These are phyloP conservation scores for Pythium aquatile DNA, from an alignment of 352 stramenopile species.

Conservation along the genomic window DNA sequence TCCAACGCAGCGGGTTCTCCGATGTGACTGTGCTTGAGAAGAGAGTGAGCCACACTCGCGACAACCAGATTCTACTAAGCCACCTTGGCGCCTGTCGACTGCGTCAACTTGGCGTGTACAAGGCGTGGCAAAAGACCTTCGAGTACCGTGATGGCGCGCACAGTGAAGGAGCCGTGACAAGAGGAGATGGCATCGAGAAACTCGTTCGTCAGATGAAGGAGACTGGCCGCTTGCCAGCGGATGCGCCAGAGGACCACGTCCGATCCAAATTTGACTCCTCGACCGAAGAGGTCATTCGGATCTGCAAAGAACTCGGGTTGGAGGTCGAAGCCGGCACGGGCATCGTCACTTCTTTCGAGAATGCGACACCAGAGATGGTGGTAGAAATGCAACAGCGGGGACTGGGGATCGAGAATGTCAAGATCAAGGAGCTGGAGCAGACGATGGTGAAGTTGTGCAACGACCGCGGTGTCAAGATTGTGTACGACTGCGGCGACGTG, in stretches of 20 bases:
- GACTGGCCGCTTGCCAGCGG: conserved; percentile 8
- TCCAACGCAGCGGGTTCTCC: conserved; percentile 20
- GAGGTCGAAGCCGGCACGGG: conserved; percentile 14
- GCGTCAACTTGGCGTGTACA: conserved; percentile 28
- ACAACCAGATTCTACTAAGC: conserved; percentile 28
- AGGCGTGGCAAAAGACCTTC: conserved; percentile 15
- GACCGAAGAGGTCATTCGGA: conserved; percentile 8
- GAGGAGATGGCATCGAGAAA: conserved; percentile 23
- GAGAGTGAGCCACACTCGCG: conserved; percentile 15
- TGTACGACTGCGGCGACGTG: conserved; percentile 25
- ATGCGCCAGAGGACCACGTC: conserved; percentile 26
- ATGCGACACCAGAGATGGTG: conserved; percentile 23
- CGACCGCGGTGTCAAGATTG: conserved; percentile 18
- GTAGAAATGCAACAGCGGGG: conserved; percentile 23
- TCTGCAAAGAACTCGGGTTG: conserved; percentile 17
- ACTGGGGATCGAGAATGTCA: conserved; percentile 22
- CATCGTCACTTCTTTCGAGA: conserved; percentile 13
- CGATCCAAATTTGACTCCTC: conserved; percentile 21
- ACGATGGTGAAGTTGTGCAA: conserved; percentile 29
- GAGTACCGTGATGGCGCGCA: conserved; percentile 2
- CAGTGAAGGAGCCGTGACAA: conserved; percentile 26
- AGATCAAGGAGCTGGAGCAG: conserved; percentile 30
- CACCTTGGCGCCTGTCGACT: conserved; percentile 23
- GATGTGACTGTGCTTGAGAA: conserved; percentile 29
- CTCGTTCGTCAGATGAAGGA: conserved; percentile 25